Base-by-base conservation (phyloP, 208 protist species). In the Porcisia deanei region DNA sequence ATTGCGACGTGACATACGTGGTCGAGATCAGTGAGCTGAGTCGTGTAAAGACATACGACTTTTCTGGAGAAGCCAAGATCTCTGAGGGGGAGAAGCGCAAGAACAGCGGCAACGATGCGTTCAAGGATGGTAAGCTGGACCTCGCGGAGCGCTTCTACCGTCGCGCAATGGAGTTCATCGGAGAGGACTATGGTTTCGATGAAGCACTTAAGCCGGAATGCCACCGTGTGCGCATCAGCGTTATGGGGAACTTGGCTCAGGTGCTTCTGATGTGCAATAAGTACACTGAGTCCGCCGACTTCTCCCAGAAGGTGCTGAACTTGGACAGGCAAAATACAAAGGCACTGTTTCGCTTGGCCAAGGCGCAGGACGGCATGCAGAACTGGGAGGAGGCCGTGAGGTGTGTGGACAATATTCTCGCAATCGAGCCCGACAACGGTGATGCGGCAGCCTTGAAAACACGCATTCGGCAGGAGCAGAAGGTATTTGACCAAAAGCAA, bases 111-210 rank as follows among this genome's bases (percentile, higher is more conserved):
- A 98, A 98, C 77, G 87, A 82, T 34, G 83, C 88, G n/a, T 91
- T 97, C 71, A 89, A 93, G 67, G 81, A 53, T 0, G 90, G 89
- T 25, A 78, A 94, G 16, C 72, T 92, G 14, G 71, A 80, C 5
- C 82, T 77, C 12, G 95, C 95, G 0, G 86, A 92, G 81, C 80
- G 83, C 59, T 94, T 88, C 77, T 98, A 98, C 87, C 89, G 94
- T 59, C 89, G 90, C 41, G 90, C 91, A 9, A 83, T 97, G 52
- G 90, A 95, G 79, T 97, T 96, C 69, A 80, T 98, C 43, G 93
- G 93, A 8, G 81, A 89, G 53, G 89, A 95, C 79, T 91, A 90
- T 80, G 88, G 87, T 45, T 86, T 91, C 60, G 68, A 78, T 47
- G 85, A 88, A 18, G 81, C 82, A 16, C 82, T 87, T 60, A 94